Base-by-base conservation (phyloP, 148 eudicot species). In the Amaranthus cruentus region DNA sequence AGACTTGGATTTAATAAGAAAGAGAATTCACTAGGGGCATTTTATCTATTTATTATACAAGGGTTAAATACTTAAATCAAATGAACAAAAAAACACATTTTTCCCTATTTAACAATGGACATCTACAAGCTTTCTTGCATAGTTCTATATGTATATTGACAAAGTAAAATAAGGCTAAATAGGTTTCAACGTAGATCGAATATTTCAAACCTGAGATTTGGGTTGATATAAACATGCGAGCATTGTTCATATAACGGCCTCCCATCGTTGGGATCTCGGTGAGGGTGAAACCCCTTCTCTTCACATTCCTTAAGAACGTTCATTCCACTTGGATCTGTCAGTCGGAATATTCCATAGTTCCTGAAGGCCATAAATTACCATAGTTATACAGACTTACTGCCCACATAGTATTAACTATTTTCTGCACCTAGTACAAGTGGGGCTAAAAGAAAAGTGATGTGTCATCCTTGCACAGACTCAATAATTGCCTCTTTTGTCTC, bases 241-340 rank as follows among this genome's bases (percentile, higher is more conserved):
- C 93, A 91, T 55, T 87, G 80, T 80, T 83, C 89, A n/a, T 87
- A 91, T 57, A 88, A 61, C 71, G 90, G 82, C 72, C 75, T 83
- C 68, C 89, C 92, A 55, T 88, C 84, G 12, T 48, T 69, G 6
- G 86, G 77, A 77, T 89, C 90, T 38, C n/a, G 52, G 72, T 91
- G 91, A 55, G 74, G 78, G 73, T 91, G 97, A 72, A 86, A 86
- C 49, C 90, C 97, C 44, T 51, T 72, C 82, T 89, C 87, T 65
- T 74, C 73, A 77, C 97, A 91, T 55, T 86, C 84, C 81, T 74
- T 79, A 6, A 91, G 75, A 42, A 87, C 66, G 28, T 62, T 79
- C 88, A 87, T 84, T 15, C 96, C 96, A 62, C 67, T 70, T 0
- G 90, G 87, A 5, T 87, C 91, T 3, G 89, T 80, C 38, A 91